A percentile compares a stretch with the other conserved stretches of the same genome.
These are phyloP conservation scores for Hypericum perforatum DNA, from an alignment of 345 rosid species.

Conservation along the genomic window DNA sequence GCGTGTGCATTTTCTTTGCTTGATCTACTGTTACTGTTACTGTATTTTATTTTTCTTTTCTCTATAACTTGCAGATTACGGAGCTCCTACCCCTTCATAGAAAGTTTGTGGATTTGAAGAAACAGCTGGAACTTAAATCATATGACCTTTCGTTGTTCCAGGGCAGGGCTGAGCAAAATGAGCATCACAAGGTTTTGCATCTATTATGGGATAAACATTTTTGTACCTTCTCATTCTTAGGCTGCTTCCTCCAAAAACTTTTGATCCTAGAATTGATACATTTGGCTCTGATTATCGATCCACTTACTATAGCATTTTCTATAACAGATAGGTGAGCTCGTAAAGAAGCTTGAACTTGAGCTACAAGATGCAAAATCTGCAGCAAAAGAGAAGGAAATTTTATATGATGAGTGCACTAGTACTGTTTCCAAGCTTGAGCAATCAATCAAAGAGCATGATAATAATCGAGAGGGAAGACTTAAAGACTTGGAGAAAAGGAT, in stretches of 20 bases:
- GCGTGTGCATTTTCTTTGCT: no score
- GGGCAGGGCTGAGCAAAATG: conserved; percentile 91
- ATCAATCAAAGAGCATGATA: conserved; percentile 72
- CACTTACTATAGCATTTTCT: no score
- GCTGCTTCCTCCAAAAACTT: conserved; percentile 8
- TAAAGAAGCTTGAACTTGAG: conserved; percentile 73
- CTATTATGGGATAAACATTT: background rate
- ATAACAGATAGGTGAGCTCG: conserved; percentile 67
- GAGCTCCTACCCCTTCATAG: conserved; percentile 67
- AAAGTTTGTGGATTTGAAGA: conserved; percentile 54
- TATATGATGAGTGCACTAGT: conserved; percentile 42
- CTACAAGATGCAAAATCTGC: conserved; percentile 58
- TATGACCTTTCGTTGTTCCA: conserved; percentile 86
- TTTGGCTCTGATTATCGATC: no score
- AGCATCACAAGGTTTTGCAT: conserved; percentile 76
- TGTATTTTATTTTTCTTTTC: no score
- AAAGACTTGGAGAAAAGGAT: conserved; percentile 69
- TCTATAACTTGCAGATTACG: conserved; percentile 24
- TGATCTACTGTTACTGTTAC: no score
- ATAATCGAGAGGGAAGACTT: conserved; percentile 68
- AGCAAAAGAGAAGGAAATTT: conserved; percentile 53
- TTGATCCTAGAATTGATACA: background rate
- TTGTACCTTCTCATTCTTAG: conserved; percentile 7
- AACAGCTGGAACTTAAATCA: conserved; percentile 73
- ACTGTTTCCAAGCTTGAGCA: conserved; percentile 54